Percentiles rank a stretch among this genome's conserved stretches.
These are phyloP conservation scores for Gaertneriomyces sp. DNA, from an alignment of 192 early-diverging fungal species.

Conservation along the genomic window DNA sequence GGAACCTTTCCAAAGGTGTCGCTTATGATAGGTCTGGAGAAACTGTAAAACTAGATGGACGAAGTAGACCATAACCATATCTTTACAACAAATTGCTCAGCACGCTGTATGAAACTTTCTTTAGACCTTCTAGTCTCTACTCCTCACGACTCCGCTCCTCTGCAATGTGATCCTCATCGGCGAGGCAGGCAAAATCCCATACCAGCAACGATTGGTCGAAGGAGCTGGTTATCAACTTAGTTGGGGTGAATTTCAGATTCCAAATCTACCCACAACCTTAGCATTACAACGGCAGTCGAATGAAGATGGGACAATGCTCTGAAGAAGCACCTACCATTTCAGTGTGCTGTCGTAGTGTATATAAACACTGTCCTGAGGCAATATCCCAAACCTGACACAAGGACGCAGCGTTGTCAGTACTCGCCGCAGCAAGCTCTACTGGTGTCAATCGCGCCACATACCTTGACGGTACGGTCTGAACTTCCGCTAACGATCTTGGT, in stretches of 20 bases:
- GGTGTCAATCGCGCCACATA: constrained; percentile 1
- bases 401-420: background rate
- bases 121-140: no score
- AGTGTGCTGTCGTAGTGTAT: constrained; percentile 43
- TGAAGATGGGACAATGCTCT: background rate
- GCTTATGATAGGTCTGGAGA: no score
- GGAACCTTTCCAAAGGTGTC: no score
- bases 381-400: constrained; percentile 42
- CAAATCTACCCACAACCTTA: constrained; percentile 26
- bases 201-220: constrained; percentile 47
- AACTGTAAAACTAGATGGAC: no score
- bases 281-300: background rate
- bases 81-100: no score
- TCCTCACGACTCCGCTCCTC: background rate
- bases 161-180: constrained; percentile 8
- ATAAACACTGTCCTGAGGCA: constrained; percentile 36
- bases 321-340: constrained; percentile 17
- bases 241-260: constrained; percentile 38
- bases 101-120: no score
- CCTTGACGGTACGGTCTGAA: constrained; percentile 46
- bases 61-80: no score
- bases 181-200: constrained; percentile 40
- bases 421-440: background rate
- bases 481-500: constrained; percentile 41
- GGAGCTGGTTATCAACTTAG: constrained; percentile 45